Evolutionary conservation across 192 early-diverging fungal genomes (phyloP).

Genomic region (Coemansia javaensis): DNA sequence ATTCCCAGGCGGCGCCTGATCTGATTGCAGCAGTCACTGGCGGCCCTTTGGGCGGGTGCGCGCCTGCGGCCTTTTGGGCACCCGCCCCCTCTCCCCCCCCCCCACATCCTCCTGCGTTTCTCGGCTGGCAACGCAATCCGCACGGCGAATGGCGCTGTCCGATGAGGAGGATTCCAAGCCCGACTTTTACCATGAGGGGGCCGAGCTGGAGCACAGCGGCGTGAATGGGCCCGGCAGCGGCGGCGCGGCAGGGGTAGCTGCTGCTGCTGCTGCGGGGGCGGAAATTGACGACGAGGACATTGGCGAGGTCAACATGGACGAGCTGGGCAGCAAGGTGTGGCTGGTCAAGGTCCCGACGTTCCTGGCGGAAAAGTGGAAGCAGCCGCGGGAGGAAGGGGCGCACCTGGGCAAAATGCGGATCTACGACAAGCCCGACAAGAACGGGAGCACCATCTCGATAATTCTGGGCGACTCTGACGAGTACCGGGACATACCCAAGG

Average conservation of each 20-base stretch:
- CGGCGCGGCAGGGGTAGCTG: not conserved
- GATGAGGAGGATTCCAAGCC: conserved; percentile 32
- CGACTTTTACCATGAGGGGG: conserved; percentile 28
- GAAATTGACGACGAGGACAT: conserved; percentile 57
- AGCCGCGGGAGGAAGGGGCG: conserved; percentile 57
- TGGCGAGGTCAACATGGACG: conserved; percentile 63
- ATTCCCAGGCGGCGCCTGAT: too few relatives aligned
- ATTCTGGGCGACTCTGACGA: conserved; percentile 61
- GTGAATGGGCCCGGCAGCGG: too few relatives aligned
- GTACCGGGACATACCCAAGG: conserved; percentile 67
- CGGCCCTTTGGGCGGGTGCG: too few relatives aligned
- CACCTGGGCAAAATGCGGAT: conserved; percentile 78
- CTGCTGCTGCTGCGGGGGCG: not conserved
- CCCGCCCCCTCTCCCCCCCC: too few relatives aligned
- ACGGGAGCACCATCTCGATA: conserved; percentile 57
- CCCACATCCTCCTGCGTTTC: too few relatives aligned
- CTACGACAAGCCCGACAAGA: conserved; percentile 55
- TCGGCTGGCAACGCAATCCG: too few relatives aligned
- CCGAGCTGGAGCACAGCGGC: conserved; percentile 15
- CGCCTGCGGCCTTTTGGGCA: too few relatives aligned
- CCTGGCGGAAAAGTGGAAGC: conserved; percentile 79
- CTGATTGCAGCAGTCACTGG: too few relatives aligned
- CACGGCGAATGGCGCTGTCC: conserved; percentile 8
- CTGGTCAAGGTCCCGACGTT: conserved; percentile 92
- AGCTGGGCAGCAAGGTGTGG: conserved; percentile 76